Conservation (phyloP, 768 basidiomycete species). For the Boletus vermiculosoides region DNA sequence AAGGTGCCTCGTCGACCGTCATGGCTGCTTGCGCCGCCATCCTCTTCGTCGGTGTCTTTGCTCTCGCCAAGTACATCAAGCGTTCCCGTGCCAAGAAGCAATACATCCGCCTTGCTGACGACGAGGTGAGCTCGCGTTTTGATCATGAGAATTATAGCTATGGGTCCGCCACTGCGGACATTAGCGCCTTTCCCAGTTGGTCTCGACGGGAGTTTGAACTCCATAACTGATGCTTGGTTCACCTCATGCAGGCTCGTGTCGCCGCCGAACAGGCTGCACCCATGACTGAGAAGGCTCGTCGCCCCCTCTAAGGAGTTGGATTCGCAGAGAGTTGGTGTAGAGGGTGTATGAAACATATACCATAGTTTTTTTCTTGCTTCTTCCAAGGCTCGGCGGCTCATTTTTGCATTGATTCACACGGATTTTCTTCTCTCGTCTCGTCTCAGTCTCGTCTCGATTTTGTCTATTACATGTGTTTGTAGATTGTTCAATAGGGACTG, state of each 20-base stretch:
- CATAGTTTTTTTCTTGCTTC: constrained; percentile 1
- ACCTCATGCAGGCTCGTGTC: constrained; percentile 15
- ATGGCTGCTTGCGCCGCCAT: constrained; percentile 37
- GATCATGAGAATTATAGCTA: constrained; percentile 5
- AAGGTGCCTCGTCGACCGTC: constrained; percentile 32
- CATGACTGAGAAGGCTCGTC: constrained; percentile 31
- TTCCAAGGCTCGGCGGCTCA: constrained; percentile 11
- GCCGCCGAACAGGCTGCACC: constrained; percentile 18
- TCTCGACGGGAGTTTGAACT: constrained; percentile 1
- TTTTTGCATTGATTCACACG: constrained; percentile 19
- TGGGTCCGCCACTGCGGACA: constrained; percentile 10
- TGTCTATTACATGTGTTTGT: constrained; percentile 19
- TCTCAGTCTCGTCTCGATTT: constrained; percentile 11
- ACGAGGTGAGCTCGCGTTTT: constrained; percentile 33
- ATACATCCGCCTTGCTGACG: constrained; percentile 36
- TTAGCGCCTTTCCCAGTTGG: constrained; percentile 5
- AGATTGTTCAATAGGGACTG: constrained; percentile 21
- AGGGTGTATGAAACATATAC: constrained; percentile 3
- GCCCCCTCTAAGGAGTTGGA: constrained; percentile 21
- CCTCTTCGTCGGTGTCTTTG: constrained; percentile 34
- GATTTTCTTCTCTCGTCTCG: constrained; percentile 15
- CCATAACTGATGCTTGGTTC: constrained; percentile 4
- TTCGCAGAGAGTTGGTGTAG: neutral
- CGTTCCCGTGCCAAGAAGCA: constrained; percentile 34
- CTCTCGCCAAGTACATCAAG: constrained; percentile 37